phyloP scores from a whole-genome alignment of 163 green algal genomes.

The Trebouxiophyceae sp. region DNA sequence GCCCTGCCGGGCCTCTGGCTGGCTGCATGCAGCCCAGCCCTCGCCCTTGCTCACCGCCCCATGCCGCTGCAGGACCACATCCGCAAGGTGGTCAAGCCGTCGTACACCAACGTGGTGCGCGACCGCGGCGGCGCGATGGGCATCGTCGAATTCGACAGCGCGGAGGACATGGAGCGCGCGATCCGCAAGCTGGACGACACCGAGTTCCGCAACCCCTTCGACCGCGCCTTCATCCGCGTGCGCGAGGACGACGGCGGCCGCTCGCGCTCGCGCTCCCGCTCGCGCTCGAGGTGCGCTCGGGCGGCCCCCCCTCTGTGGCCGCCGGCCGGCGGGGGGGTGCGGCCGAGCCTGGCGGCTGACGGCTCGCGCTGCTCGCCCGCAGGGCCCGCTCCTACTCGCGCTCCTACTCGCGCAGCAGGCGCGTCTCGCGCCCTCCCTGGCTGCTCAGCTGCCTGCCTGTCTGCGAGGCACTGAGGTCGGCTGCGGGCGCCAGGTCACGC shows the following conservation, averaged over 20 bases:
- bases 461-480: not conserved
- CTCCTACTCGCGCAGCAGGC: not conserved
- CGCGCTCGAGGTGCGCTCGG: slow-evolving; percentile 3
- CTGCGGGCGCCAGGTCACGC: not conserved
- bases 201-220: slow-evolving; percentile 88
- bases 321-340: not conserved
- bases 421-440: not conserved
- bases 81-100: slow-evolving; percentile 50
- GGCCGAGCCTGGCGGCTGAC: not conserved
- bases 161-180: slow-evolving; percentile 62
- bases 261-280: slow-evolving; percentile 1
- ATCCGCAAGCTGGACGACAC: slow-evolving; percentile 87
- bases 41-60: too few species aligned
- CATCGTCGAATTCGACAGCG: slow-evolving; percentile 76
- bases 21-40: too few species aligned
- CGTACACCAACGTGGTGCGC: slow-evolving; percentile 50
- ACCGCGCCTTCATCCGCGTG: slow-evolving; percentile 30
- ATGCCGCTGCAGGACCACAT: slow-evolving; percentile 61
- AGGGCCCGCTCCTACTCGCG: not conserved
- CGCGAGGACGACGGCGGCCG: slow-evolving; percentile 19
- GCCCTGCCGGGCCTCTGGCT: not conserved
- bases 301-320: not conserved
- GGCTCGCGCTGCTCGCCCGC: not conserved
- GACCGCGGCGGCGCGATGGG: slow-evolving; percentile 44
- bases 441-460: not conserved